Evolutionary conservation across 2,329 filamentous ascomycete species (phyloP), one percentile per base, ranked within the genome.

Genomic region (Aspergillus brunneoviolaceus): DNA sequence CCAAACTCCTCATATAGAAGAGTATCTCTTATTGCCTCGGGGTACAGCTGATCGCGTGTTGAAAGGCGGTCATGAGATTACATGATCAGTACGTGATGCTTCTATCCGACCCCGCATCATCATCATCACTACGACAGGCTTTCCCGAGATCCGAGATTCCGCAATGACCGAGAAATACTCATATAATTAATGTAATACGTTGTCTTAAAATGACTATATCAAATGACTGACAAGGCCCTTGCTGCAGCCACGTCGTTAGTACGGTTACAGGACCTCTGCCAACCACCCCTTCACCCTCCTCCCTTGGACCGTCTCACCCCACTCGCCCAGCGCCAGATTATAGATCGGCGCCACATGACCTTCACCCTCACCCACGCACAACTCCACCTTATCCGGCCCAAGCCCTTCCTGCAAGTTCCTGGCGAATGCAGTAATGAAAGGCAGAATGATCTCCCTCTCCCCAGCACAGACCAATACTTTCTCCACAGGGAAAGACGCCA

Each of bases 381-480:
- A 65, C 16, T 76, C 75, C 25, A 71, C 70, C 16, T 68, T 45
- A 12, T 19, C 39, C n/a, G 14, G 63, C 6, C 66, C 48, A 3
- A 61, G 76, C 65, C 56, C 66, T 62, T 21, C 76, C 76, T 33
- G 76, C 27, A 87, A 74, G 58, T 78, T 82, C 51, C 72, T 69
- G 23, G 75, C 77, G 63, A 87, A 81, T 21, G 80, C 77, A 52
- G 78, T 67, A 53, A 88, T 86, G 14, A 81, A 77, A 63, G 86
- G 85, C 35, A 85, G 72, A 27, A 88, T 62, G 14, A 86, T 75
- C 72, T 88, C 86, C 52, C 82, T 79, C 1, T 75, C 80, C 0
- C 86, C 86, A 1, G 76, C 82, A 63, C 81, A 80, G 5, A 88
- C 76, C 25, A 86, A 66, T 1, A 87, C 74, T 48, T 81, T 76